A percentile compares a stretch with the other conserved stretches of the same genome.
Conservation (phyloP, 768 basidiomycete genomes). For the Galerina marginata region DNA sequence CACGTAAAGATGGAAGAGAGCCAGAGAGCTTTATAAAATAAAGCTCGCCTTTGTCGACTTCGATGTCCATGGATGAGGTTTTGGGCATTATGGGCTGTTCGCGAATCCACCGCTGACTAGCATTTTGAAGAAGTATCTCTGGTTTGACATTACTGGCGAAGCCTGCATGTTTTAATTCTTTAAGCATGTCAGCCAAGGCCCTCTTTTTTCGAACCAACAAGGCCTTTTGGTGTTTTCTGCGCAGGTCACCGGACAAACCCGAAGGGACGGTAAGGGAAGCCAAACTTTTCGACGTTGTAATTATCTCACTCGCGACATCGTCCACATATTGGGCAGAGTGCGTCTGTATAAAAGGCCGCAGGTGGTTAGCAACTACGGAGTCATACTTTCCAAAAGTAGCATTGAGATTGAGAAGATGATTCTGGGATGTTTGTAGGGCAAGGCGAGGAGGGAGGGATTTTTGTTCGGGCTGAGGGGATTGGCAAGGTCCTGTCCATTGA, state of each 20-base stretch:
- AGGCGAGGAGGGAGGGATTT: slow-evolving; percentile 20
- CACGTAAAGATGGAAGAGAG: slow-evolving; percentile 69
- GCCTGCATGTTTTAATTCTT: slow-evolving; percentile 83
- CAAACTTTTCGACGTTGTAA: slow-evolving; percentile 63
- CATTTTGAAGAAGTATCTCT: slow-evolving; percentile 62
- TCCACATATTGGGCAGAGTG: slow-evolving; percentile 52
- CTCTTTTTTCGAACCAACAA: slow-evolving; percentile 84
- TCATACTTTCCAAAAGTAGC: slow-evolving; percentile 58
- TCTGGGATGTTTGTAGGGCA: background rate
- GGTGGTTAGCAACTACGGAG: slow-evolving; percentile 43
- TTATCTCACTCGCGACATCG: slow-evolving; percentile 64
- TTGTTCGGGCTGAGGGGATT: background rate
- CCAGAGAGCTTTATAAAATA: slow-evolving; percentile 72
- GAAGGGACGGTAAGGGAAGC: slow-evolving; percentile 48
- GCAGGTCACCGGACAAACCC: slow-evolving; percentile 51
- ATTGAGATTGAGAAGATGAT: slow-evolving; percentile 53
- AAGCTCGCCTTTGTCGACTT: slow-evolving; percentile 52
- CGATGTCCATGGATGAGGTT: slow-evolving; percentile 22
- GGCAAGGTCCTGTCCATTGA: background rate
- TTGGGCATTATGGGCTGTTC: slow-evolving; percentile 57
- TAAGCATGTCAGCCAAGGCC: slow-evolving; percentile 89
- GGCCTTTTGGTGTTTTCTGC: slow-evolving; percentile 70
- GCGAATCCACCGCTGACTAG: slow-evolving; percentile 64
- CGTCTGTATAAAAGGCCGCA: slow-evolving; percentile 48
- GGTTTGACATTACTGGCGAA: slow-evolving; percentile 75